Percentiles rank a stretch among this genome's conserved stretches.
Evolutionary conservation across 345 rosid species (phyloP).

Genomic region (Gossypium anomalum): DNA sequence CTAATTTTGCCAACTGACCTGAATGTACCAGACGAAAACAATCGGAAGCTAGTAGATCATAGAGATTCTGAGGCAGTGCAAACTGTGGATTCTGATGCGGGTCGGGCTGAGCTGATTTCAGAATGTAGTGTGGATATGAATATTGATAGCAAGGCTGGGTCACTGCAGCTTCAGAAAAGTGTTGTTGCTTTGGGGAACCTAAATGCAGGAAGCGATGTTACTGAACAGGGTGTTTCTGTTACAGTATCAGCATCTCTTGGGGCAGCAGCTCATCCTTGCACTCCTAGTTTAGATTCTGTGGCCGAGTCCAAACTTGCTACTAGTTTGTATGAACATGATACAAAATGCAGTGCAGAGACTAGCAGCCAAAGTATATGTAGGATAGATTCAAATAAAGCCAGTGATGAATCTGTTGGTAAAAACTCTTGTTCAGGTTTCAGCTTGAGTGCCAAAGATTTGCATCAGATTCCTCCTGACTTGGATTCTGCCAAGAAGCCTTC

Average conservation of each 20-base stretch:
- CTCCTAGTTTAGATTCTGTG: slow-evolving; percentile 24
- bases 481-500: slow-evolving; percentile 28
- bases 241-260: slow-evolving; percentile 23
- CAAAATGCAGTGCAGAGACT: slow-evolving; percentile 12
- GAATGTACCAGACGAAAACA: slow-evolving; percentile 32
- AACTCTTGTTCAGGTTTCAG: slow-evolving; percentile 31
- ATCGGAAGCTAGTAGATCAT: slow-evolving; percentile 24
- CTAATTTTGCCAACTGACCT: slow-evolving; percentile 28
- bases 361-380: slow-evolving; percentile 28
- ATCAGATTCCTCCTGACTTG: slow-evolving; percentile 34
- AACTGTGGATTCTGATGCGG: slow-evolving; percentile 26
- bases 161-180: slow-evolving; percentile 26
- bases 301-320: slow-evolving; percentile 24
- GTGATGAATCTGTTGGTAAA: slow-evolving; percentile 28
- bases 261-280: slow-evolving; percentile 24
- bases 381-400: slow-evolving; percentile 28
- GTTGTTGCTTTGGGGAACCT: slow-evolving; percentile 26
- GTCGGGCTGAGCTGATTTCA: slow-evolving; percentile 18
- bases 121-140: slow-evolving; percentile 21
- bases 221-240: slow-evolving; percentile 19
- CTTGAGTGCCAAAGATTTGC: slow-evolving; percentile 22
- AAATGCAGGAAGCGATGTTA: slow-evolving; percentile 22
- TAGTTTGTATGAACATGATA: slow-evolving; percentile 17
- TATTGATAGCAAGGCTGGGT: slow-evolving; percentile 27
- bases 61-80: slow-evolving; percentile 29